phyloP scores from a whole-genome alignment of 148 eudicot species.

The Heliosperma pusillum region DNA sequence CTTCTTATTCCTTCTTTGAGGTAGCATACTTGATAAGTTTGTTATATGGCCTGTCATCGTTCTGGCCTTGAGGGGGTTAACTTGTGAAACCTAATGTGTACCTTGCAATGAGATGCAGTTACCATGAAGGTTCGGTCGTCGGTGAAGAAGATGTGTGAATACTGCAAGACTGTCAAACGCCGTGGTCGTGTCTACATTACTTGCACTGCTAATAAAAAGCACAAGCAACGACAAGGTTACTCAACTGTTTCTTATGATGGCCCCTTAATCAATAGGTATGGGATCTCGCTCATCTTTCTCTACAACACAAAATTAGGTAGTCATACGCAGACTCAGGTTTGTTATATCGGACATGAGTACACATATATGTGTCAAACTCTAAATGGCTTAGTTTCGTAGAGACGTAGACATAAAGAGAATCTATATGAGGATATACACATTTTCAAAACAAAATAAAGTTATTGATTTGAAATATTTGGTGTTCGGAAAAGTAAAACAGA shows the following conservation, averaged over 20 bases:
- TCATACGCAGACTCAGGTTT: neutral
- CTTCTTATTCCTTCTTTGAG: too few relatives aligned
- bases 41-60: too few relatives aligned
- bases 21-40: too few relatives aligned
- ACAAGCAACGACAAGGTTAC: slow-evolving; percentile 85
- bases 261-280: slow-evolving; percentile 41
- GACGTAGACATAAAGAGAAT: too few relatives aligned
- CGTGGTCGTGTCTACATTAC: slow-evolving; percentile 67
- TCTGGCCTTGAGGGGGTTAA: neutral
- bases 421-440: too few relatives aligned
- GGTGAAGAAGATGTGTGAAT: slow-evolving; percentile 88
- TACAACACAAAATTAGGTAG: neutral
- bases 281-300: neutral
- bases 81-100: neutral
- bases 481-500: too few relatives aligned
- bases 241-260: slow-evolving; percentile 60
- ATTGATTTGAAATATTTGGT: too few relatives aligned
- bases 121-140: slow-evolving; percentile 80
- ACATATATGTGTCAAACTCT: too few relatives aligned
- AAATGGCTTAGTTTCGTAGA: too few relatives aligned
- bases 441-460: too few relatives aligned
- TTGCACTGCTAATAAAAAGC: slow-evolving; percentile 76
- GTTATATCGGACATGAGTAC: too few relatives aligned
- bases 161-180: slow-evolving; percentile 73
- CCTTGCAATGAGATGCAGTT: slow-evolving; percentile 21